Percentiles rank a stretch among this genome's conserved stretches.
Evolutionary conservation across 495 filamentous ascomycete genomes (phyloP).

Genomic region (Aspergillus cristatus): DNA sequence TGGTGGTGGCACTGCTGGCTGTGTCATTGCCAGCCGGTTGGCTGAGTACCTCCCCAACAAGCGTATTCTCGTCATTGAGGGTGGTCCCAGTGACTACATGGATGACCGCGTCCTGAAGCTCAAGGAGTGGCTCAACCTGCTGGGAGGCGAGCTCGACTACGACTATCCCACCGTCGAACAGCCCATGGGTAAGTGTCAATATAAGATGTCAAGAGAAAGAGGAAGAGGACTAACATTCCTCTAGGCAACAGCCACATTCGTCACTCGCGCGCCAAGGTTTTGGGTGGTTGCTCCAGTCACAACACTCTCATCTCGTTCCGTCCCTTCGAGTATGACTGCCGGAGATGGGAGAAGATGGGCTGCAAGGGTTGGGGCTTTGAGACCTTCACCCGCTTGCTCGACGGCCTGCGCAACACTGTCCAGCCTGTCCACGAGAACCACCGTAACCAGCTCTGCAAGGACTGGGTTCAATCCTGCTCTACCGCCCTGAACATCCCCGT

Average conservation of each 20-base stretch:
- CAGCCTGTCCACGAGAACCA: constrained; percentile 70
- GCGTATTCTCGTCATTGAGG: constrained; percentile 56
- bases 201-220: neutral
- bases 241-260: constrained; percentile 73
- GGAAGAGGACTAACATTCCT: constrained; percentile 2
- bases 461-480: constrained; percentile 71
- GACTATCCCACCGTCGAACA: constrained; percentile 82
- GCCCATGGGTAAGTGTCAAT: constrained; percentile 51
- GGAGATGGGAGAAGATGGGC: constrained; percentile 62
- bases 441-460: constrained; percentile 73
- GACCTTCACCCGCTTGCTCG: constrained; percentile 63
- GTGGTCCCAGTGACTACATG: constrained; percentile 51
- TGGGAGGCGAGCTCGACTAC: constrained; percentile 76
- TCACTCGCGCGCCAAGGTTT: constrained; percentile 74
- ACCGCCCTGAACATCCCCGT: constrained; percentile 64
- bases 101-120: constrained; percentile 65
- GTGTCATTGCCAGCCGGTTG: constrained; percentile 69
- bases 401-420: constrained; percentile 68
- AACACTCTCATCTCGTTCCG: constrained; percentile 83
- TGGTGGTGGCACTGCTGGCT: constrained; percentile 80
- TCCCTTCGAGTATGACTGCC: constrained; percentile 70
- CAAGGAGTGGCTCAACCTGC: constrained; percentile 67
- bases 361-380: constrained; percentile 72
- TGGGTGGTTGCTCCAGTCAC: constrained; percentile 80
- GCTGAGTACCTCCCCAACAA: constrained; percentile 59